These are phyloP conservation scores for Juncus inflexus DNA, from an alignment of 176 grass and related monocot species.

Conservation along the genomic window DNA sequence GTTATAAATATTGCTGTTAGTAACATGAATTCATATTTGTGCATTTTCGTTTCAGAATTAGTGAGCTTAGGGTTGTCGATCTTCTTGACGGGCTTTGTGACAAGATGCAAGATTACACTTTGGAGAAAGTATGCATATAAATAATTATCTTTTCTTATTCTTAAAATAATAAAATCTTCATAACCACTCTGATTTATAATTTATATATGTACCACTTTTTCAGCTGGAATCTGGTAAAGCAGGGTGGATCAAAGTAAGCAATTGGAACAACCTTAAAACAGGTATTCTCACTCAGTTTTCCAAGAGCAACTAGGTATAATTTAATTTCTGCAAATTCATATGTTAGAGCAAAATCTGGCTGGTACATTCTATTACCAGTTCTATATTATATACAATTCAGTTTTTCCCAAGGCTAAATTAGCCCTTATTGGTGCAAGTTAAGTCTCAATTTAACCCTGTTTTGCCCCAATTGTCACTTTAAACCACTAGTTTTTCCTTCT, in stretches of 20 bases:
- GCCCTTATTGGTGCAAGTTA: not conserved
- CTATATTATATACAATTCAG: not conserved
- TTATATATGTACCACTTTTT: conserved; percentile 19
- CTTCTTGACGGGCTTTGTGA: conserved; percentile 94
- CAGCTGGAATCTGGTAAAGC: conserved; percentile 72
- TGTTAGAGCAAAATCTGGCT: not conserved
- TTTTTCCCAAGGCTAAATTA: no score
- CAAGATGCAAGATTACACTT: conserved; percentile 95
- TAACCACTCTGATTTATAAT: not conserved
- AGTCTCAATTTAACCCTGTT: not conserved
- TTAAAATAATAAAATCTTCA: not conserved
- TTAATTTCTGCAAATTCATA: not conserved
- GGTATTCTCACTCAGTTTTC: conserved; percentile 32
- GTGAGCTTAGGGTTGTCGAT: conserved; percentile 87
- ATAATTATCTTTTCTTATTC: not conserved
- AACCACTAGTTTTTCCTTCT: no score
- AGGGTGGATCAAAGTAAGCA: conserved; percentile 71
- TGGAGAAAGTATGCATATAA: conserved; percentile 49
- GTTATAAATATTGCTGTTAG: not conserved
- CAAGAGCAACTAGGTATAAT: not conserved
- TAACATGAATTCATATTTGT: conserved; percentile 21
- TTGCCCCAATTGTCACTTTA: no score
- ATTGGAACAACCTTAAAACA: conserved; percentile 61
- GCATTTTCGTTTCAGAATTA: conserved; percentile 51
- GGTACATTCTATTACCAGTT: conserved; percentile 5